These are phyloP conservation scores for Colletotrichum cereale DNA, from an alignment of 2,329 filamentous ascomycete genomes.

Conservation along the genomic window DNA sequence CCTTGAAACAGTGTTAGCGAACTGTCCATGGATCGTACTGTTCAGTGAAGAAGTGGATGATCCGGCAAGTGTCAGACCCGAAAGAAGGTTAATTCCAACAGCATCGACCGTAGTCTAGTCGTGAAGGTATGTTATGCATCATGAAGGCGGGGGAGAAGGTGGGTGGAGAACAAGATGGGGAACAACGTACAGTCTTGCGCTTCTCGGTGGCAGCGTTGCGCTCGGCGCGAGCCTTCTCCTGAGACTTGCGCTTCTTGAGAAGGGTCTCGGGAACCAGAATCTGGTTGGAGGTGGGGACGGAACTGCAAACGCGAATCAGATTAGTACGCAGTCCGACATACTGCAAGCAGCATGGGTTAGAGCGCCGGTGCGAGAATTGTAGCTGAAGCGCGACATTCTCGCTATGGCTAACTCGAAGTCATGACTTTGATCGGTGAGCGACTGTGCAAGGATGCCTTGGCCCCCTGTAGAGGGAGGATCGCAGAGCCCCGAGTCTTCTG, in stretches of 20 bases:
- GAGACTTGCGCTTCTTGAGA: constrained; percentile 99
- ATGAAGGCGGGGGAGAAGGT: constrained; percentile 56
- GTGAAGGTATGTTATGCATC: constrained; percentile 90
- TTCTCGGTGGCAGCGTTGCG: constrained; percentile 83
- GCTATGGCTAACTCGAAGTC: constrained; percentile 85
- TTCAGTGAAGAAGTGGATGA: constrained; percentile 42
- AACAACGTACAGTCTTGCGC: constrained; percentile 87
- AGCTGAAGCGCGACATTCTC: constrained; percentile 93
- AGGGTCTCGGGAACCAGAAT: constrained; percentile 99
- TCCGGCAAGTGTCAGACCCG: constrained; percentile 83
- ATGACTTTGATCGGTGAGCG: constrained; percentile 85
- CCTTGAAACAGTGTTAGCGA: constrained; percentile 62
- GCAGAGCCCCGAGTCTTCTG: background rate
- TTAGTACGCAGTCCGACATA: constrained; percentile 83
- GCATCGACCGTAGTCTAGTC: constrained; percentile 98
- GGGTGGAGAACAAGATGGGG: background rate
- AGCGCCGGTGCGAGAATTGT: constrained; percentile 94
- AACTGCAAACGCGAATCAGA: constrained; percentile 75
- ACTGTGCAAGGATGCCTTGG: constrained; percentile 35
- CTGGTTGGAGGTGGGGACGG: constrained; percentile 93
- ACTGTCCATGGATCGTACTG: constrained; percentile 16
- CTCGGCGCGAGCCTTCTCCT: constrained; percentile 98
- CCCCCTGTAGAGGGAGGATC: background rate
- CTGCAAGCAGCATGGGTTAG: constrained; percentile 67
- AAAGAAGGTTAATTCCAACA: constrained; percentile 99